A percentile compares a stretch with the other conserved stretches of the same genome.
Evolutionary conservation across 495 filamentous ascomycete species (phyloP).

Genomic region (Xylona heveae): DNA sequence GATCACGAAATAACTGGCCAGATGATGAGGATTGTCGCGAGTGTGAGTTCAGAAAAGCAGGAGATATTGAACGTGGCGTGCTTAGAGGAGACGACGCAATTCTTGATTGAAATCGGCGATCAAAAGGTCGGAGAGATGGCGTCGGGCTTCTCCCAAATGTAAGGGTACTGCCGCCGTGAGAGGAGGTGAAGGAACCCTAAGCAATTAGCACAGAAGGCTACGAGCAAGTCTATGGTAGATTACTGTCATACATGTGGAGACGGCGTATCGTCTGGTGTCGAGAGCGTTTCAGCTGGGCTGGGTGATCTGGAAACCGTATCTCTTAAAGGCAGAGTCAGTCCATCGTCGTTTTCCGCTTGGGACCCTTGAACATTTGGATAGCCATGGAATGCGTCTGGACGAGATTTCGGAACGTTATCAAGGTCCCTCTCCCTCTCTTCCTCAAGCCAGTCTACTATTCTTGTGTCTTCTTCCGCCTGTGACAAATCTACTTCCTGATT

Average conservation of each 20-base stretch:
- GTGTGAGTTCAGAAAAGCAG: constrained; percentile 51
- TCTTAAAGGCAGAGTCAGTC: constrained; percentile 6
- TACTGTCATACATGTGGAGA: constrained; percentile 51
- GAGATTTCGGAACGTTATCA: background rate
- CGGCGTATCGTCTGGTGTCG: constrained; percentile 72
- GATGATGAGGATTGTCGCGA: constrained; percentile 55
- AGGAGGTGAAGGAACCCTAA: constrained; percentile 67
- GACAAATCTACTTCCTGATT: constrained; percentile 4
- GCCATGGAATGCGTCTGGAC: background rate
- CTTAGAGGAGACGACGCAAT: constrained; percentile 36
- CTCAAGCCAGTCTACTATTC: constrained; percentile 1
- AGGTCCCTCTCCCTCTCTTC: background rate
- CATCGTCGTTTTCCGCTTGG: constrained; percentile 7
- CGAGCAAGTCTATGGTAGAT: constrained; percentile 8
- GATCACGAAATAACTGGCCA: constrained; percentile 27
- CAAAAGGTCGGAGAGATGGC: constrained; percentile 78
- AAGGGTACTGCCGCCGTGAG: constrained; percentile 42
- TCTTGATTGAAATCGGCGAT: constrained; percentile 79
- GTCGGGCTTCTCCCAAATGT: constrained; percentile 34
- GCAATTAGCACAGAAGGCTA: constrained; percentile 11
- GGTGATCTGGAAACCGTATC: constrained; percentile 4
- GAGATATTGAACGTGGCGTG: constrained; percentile 51
- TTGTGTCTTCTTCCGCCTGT: constrained; percentile 1
- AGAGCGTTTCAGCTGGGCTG: constrained; percentile 26
- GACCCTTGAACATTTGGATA: constrained; percentile 1